Evolutionary conservation across 371 early-diverging fungal species (phyloP).

Genomic region (Mucor circinelloides): DNA sequence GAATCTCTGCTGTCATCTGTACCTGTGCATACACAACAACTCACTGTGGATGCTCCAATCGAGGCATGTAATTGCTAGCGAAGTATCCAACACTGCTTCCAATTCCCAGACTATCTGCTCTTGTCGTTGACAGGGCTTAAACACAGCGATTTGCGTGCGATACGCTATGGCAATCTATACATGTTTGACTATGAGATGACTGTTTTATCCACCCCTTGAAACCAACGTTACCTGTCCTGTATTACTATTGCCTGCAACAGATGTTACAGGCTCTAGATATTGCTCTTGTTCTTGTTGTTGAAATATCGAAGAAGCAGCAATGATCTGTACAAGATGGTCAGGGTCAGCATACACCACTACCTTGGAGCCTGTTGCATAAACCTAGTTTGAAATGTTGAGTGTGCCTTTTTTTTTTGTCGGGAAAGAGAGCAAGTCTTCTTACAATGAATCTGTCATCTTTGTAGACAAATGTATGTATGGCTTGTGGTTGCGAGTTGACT

Average conservation of each 20-base stretch:
- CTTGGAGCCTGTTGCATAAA: conserved; percentile 53
- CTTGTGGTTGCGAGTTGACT: conserved; percentile 58
- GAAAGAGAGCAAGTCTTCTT: conserved; percentile 16
- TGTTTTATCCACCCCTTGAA: not conserved
- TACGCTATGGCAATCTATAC: conserved; percentile 46
- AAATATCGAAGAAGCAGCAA: conserved; percentile 24
- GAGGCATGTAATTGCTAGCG: conserved; percentile 26
- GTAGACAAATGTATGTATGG: conserved; percentile 52
- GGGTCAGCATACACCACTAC: conserved; percentile 52
- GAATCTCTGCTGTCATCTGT: not conserved
- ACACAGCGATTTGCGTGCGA: conserved; percentile 25
- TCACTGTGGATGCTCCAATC: conserved; percentile 53
- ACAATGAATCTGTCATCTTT: conserved; percentile 58
- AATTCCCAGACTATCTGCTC: conserved; percentile 21
- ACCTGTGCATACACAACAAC: not conserved
- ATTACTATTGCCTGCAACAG: conserved; percentile 34
- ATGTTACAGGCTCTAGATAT: conserved; percentile 23
- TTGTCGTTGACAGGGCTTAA: conserved; percentile 9
- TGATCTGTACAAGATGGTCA: conserved; percentile 44
- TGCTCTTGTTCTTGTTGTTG: not conserved
- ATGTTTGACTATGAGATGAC: too few relatives aligned
- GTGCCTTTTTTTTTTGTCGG: too few relatives aligned
- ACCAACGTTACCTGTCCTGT: conserved; percentile 37
- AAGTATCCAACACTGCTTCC: conserved; percentile 18
- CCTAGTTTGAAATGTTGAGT: too few relatives aligned